Evolutionary conservation across 2,329 filamentous ascomycete species (phyloP).

Genomic region (Xylaria polymorpha): DNA sequence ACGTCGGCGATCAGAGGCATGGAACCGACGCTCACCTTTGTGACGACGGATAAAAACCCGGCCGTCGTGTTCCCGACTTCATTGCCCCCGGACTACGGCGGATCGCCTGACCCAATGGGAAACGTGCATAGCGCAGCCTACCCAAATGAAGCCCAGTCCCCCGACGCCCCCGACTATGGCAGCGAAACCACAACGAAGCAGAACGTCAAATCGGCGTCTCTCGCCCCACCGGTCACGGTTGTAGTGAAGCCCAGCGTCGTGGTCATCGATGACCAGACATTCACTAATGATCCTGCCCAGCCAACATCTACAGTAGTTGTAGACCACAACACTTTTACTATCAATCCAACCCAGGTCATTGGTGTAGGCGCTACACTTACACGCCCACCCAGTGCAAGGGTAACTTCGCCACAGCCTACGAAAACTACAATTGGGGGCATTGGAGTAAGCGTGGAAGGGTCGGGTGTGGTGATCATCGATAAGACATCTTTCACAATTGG

Average conservation of each 20-base stretch:
- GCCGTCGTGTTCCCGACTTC: constrained; percentile 59
- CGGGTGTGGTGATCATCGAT: constrained; percentile 56
- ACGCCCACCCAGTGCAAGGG: constrained; percentile 54
- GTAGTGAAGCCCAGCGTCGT: constrained; percentile 59
- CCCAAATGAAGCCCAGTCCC: constrained; percentile 26
- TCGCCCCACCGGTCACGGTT: constrained; percentile 53
- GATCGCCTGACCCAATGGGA: constrained; percentile 34
- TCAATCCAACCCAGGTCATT: constrained; percentile 59
- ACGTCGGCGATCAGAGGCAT: constrained; percentile 22
- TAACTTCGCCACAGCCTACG: constrained; percentile 52
- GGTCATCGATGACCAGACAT: constrained; percentile 60
- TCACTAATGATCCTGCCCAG: constrained; percentile 53
- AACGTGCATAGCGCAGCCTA: constrained; percentile 32
- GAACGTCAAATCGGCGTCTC: constrained; percentile 35
- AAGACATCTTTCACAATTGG: constrained; percentile 58
- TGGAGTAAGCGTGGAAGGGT: constrained; percentile 56
- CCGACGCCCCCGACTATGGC: constrained; percentile 44
- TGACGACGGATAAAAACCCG: constrained; percentile 67
- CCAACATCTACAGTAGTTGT: constrained; percentile 57
- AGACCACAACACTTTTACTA: constrained; percentile 58
- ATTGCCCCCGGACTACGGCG: constrained; percentile 55
- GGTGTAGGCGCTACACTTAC: constrained; percentile 59
- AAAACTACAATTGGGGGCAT: constrained; percentile 55
- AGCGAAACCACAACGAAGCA: constrained; percentile 36
- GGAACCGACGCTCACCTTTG: constrained; percentile 55